Base-by-base conservation (phyloP, 1,139 yeast genomes). In the Taphrina pruni region DNA sequence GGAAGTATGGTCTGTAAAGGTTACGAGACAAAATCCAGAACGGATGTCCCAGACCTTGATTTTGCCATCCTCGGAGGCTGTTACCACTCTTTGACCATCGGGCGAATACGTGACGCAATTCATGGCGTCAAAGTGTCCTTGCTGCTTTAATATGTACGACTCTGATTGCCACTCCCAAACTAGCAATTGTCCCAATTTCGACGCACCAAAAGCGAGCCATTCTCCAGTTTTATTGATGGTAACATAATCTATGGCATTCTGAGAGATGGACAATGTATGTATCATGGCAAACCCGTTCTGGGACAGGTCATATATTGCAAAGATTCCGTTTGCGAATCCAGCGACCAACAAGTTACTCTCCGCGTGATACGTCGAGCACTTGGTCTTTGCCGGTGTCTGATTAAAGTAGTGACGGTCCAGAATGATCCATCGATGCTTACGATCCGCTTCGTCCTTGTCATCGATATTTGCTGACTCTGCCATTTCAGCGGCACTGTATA, bases 151-250 rank as follows among this genome's bases (percentile, higher is more conserved):
- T 60, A 94, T 89, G 77, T 94, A 94, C 0, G 97, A 90, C 78
- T 94, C 99, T 2, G 97, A 90, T 80, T 94, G 97, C 99, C 99
- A 94, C 82, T 94, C 99, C 82, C 96, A 94, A 0, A 94, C 99
- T 71, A 94, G 81, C 69, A 94, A 81, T 79, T 94, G 99, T n/a
- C 99, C 99, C 48, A 90, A 80, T 75, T 87, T 88, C 21, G 93
- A 81, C 0, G 97, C 92, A 5, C 99, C 99, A 79, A 94, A 90
- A 0, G 97, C 97, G 61, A 95, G 81, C 99, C 99, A 94, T 78
- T 94, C 99, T 32, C 99, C 99, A 5, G 94, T 82, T 9, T 83
- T 80, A 78, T 94, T 94, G 65, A 94, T 85, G 26, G 87, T 80
- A 2, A 94, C 95, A 11, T 93, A 87, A 75, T 90, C 92, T 52